Base-by-base conservation (phyloP, 2,329 filamentous ascomycete species). In the Cercospora nicotianae region DNA sequence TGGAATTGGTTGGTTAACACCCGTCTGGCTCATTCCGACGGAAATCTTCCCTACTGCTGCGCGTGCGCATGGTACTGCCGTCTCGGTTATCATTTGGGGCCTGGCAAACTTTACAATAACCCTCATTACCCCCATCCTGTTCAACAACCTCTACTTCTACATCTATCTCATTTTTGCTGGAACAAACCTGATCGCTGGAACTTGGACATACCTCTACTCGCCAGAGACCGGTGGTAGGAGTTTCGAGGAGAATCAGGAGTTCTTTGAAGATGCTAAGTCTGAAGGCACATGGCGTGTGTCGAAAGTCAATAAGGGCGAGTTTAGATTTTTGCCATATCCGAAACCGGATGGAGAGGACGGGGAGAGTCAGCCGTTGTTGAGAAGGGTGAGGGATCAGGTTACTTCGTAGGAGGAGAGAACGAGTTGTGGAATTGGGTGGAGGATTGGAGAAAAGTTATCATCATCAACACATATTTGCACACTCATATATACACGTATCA, bases 231-330 rank as follows among this genome's bases (percentile, higher is more conserved):
- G 87, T 0, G 85, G 86, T 0, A 75, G 87, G 28, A 85, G 82
- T 60, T 89, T 88, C 69, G 86, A 88, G 69, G 86, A 87, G 72
- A 89, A 88, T 69, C 84, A 87, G 74, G 79, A 83, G 63, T 88
- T 87, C 77, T 89, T 88, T 72, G 79, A 81, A 62, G 81, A 83
- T 67, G 86, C 87, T 2, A 79, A 77, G 55, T 80, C 86, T 57
- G 80, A 81, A 2, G 81, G 81, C 3, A 84, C 79, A 3, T 89
- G 87, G 87, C 77, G 80, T 30, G 87, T 89, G 1, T 75, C 73
- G 26, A 84, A 82, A 68, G 83, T 89, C 6, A 79, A 81, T 42
- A 81, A 81, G 0, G 87, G 87, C 3, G 84, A 83, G 69, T 89
- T 77, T 71, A 78, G 75, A 61, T 80, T 77, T 64, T 77, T 84